phyloP scores from a whole-genome alignment of 768 basidiomycete genomes.

The Agrocybe praecox region DNA sequence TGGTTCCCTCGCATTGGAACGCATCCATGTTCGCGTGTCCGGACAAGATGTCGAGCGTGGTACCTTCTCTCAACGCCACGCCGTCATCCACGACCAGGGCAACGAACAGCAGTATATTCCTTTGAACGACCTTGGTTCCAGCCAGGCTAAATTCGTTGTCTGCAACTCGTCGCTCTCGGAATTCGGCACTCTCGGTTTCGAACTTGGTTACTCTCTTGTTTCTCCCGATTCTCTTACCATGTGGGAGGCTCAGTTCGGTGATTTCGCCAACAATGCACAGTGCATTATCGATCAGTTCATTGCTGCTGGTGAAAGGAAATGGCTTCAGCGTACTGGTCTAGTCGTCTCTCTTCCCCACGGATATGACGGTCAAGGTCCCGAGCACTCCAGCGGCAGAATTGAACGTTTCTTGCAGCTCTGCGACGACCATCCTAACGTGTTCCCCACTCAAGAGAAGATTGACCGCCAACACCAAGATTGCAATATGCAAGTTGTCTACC shows the following conservation, averaged over 20 bases:
- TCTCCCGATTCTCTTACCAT: conserved; percentile 91
- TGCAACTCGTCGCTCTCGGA: conserved; percentile 98
- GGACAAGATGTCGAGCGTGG: conserved; percentile 99
- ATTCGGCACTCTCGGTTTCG: conserved; percentile 93
- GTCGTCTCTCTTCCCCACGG: conserved; percentile 92
- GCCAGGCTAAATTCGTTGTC: conserved; percentile 91
- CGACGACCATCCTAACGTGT: conserved; percentile 93
- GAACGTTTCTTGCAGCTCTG: conserved; percentile 98
- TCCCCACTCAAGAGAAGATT: conserved; percentile 86
- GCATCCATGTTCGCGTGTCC: conserved; percentile 91
- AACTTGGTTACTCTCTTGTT: conserved; percentile 97
- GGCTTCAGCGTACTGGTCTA: conserved; percentile 92
- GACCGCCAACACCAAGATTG: conserved; percentile 98
- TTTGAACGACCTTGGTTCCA: conserved; percentile 83
- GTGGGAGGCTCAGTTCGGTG: conserved; percentile 99
- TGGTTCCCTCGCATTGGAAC: conserved; percentile 90
- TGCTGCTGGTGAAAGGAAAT: conserved; percentile 95
- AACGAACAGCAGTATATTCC: conserved; percentile 91
- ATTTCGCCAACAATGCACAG: conserved; percentile 97
- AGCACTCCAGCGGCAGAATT: conserved; percentile 94
- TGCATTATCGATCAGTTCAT: conserved; percentile 99
- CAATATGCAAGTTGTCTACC: conserved; percentile 99
- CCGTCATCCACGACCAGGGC: conserved; percentile 93
- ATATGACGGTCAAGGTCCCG: conserved; percentile 98
- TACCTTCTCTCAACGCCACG: conserved; percentile 98